Conservation (phyloP, 306 rosid species). For the Rosa chinensis region DNA sequence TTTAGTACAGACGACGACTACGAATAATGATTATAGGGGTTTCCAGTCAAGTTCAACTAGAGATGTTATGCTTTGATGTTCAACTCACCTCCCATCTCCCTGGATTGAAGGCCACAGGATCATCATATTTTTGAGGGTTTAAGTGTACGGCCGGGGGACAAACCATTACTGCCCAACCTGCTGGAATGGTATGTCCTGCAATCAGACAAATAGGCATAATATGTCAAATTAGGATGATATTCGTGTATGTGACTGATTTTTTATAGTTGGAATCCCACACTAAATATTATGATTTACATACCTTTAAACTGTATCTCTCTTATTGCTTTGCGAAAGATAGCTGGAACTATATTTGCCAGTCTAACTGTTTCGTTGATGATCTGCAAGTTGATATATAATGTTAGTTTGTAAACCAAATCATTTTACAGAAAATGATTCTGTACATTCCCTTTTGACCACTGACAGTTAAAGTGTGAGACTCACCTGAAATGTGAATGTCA, state of each 20-base stretch:
- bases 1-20: slow-evolving; percentile 14
- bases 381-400: slow-evolving; percentile 45
- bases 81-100: slow-evolving; percentile 75
- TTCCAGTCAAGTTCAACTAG: not conserved
- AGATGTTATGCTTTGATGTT: not conserved
- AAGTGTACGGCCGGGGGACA: slow-evolving; percentile 98
- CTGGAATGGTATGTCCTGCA: slow-evolving; percentile 89
- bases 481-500: slow-evolving; percentile 93
- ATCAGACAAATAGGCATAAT: not conserved
- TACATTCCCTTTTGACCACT: not conserved
- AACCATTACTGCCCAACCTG: slow-evolving; percentile 93
- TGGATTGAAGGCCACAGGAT: slow-evolving; percentile 88
- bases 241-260: not conserved
- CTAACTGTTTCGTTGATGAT: slow-evolving; percentile 91
- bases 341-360: slow-evolving; percentile 96
- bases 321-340: slow-evolving; percentile 79
- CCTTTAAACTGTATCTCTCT: slow-evolving; percentile 77
- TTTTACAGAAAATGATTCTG: not conserved
- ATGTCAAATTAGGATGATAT: slow-evolving; percentile 28
- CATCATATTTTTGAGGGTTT: slow-evolving; percentile 68
- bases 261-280: not conserved
- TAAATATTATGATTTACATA: slow-evolving; percentile 24
- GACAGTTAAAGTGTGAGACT: slow-evolving; percentile 8
- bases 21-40: not conserved
- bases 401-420: slow-evolving; percentile 19